phyloP scores from a whole-genome alignment of 1,284 basidiomycete species.

The Xerocomus amazonicus region DNA sequence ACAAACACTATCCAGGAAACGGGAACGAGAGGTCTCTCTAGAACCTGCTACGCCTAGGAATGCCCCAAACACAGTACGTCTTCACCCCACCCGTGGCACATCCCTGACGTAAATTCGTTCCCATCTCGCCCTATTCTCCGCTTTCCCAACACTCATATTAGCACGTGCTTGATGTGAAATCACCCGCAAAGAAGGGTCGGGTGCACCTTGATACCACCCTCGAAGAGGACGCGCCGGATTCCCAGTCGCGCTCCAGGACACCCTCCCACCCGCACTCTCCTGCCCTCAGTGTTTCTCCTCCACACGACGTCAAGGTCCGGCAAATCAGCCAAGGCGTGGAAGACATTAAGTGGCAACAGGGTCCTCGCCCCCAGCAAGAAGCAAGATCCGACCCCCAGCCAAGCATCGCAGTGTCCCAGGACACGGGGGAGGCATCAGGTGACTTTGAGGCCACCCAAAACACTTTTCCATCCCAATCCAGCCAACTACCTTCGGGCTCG shows the following conservation, averaged over 20 bases:
- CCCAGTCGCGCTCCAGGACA: conserved; percentile 37
- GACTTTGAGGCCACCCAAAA: conserved; percentile 15
- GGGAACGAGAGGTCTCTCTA: conserved; percentile 70
- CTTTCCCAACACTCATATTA: conserved; percentile 29
- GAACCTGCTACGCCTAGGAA: conserved; percentile 60
- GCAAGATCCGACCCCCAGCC: conserved; percentile 3
- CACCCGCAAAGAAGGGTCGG: conserved; percentile 72
- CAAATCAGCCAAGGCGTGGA: conserved; percentile 76
- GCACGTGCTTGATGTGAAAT: conserved; percentile 50
- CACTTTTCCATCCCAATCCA: conserved; percentile 9
- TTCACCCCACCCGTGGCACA: conserved; percentile 11
- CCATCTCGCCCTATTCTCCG: conserved; percentile 9
- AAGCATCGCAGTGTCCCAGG: conserved; percentile 8
- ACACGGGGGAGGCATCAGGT: conserved; percentile 11
- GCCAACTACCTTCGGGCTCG: conserved; percentile 15
- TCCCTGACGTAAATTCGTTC: conserved; percentile 30
- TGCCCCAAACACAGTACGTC: conserved; percentile 33
- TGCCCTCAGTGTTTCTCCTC: conserved; percentile 55
- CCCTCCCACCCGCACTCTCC: conserved; percentile 41
- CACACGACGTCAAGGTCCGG: conserved; percentile 66
- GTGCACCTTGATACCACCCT: conserved; percentile 54
- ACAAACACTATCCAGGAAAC: conserved; percentile 45
- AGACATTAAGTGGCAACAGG: conserved; percentile 64
- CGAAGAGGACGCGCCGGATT: conserved; percentile 50
- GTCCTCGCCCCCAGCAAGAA: conserved; percentile 14